Evolutionary conservation across 2,329 filamentous ascomycete genomes (phyloP).

Genomic region (Aschersonia sp.): DNA sequence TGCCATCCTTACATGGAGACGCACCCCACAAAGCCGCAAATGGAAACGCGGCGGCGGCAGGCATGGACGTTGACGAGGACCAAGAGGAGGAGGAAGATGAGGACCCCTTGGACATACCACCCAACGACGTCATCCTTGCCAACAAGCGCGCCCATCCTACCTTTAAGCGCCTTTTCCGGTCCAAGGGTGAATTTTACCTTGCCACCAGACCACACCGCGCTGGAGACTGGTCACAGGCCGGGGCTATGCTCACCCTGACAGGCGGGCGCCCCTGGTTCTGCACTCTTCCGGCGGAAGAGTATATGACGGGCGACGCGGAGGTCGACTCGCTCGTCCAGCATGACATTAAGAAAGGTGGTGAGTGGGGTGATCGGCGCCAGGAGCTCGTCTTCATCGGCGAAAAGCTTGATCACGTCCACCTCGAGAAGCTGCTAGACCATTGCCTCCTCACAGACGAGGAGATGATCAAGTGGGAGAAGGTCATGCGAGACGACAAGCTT

Average conservation of each 20-base stretch:
- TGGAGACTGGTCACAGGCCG: slow-evolving; percentile 50
- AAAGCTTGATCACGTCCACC: slow-evolving; percentile 34
- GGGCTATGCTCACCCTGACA: slow-evolving; percentile 46
- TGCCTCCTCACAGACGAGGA: slow-evolving; percentile 50
- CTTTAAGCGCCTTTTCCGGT: slow-evolving; percentile 42
- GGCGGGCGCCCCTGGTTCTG: slow-evolving; percentile 46
- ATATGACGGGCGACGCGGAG: slow-evolving; percentile 29
- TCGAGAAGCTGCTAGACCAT: slow-evolving; percentile 39
- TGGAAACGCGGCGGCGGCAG: background rate
- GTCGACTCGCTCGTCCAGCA: slow-evolving; percentile 32
- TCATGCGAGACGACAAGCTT: slow-evolving; percentile 29
- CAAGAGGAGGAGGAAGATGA: slow-evolving; percentile 3
- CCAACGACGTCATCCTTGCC: slow-evolving; percentile 30
- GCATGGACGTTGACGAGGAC: slow-evolving; percentile 7
- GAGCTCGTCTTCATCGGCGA: slow-evolving; percentile 65
- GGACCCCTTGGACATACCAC: slow-evolving; percentile 15
- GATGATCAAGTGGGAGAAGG: slow-evolving; percentile 34
- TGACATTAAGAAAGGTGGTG: slow-evolving; percentile 36
- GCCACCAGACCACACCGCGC: slow-evolving; percentile 39
- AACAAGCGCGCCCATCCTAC: slow-evolving; percentile 39
- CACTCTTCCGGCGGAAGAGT: slow-evolving; percentile 36
- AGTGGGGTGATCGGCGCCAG: slow-evolving; percentile 57
- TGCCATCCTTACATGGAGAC: slow-evolving; percentile 7
- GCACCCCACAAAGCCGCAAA: background rate
- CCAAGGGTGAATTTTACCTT: slow-evolving; percentile 47